Percentiles rank a stretch among this genome's conserved stretches.
These are phyloP conservation scores for Ampelomyces quisqualis DNA, from an alignment of 2,329 filamentous ascomycete species.

Conservation along the genomic window DNA sequence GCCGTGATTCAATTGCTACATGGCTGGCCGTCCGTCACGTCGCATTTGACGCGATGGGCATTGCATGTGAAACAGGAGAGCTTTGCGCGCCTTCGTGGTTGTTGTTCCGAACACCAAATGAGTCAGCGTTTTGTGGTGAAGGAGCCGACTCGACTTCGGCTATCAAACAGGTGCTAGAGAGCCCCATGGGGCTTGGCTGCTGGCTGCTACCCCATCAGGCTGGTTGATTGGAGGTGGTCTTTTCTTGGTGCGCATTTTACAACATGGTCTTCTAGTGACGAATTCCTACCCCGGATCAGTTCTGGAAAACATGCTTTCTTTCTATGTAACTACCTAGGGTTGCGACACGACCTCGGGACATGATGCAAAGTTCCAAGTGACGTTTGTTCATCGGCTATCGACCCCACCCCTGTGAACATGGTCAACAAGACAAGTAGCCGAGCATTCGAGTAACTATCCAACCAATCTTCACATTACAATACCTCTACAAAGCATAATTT, in stretches of 20 bases:
- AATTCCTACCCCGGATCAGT: background rate
- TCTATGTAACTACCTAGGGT: too few relatives aligned
- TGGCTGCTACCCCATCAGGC: too few relatives aligned
- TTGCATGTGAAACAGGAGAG: conserved; percentile 50
- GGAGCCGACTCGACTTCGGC: conserved; percentile 24
- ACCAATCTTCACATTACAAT: background rate
- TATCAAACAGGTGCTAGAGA: conserved; percentile 10
- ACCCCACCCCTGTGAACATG: background rate
- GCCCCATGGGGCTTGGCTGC: background rate
- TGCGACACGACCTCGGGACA: too few relatives aligned
- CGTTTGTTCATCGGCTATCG: background rate
- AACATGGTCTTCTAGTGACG: too few relatives aligned
- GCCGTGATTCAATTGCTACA: conserved; percentile 47
- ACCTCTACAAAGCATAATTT: background rate
- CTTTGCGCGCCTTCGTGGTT: conserved; percentile 42
- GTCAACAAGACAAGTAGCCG: background rate
- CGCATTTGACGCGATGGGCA: conserved; percentile 49
- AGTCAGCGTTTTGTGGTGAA: conserved; percentile 9
- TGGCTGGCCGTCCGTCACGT: conserved; percentile 49
- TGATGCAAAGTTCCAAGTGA: too few relatives aligned
- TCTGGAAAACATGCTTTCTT: background rate
- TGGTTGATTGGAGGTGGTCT: background rate
- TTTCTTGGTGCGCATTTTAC: too few relatives aligned
- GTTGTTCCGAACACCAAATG: conserved; percentile 22
- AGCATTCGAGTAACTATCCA: too few relatives aligned